Evolutionary conservation across 2,329 filamentous ascomycete species (phyloP).

Genomic region (Pezicula rhizophila): DNA sequence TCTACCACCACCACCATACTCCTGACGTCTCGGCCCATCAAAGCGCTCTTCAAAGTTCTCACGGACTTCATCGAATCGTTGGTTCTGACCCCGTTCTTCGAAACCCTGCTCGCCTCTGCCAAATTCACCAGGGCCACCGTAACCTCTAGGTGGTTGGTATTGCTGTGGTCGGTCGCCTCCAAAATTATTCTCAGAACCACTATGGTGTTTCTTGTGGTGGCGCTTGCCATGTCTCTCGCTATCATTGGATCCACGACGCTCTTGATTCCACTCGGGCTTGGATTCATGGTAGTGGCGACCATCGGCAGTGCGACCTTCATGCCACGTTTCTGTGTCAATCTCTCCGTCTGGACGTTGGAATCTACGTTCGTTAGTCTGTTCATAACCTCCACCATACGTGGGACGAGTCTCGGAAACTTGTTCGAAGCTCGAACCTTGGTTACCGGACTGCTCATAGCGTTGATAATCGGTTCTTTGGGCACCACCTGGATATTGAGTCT

Average conservation of each 20-base stretch:
- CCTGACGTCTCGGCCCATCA: slow-evolving; percentile 21
- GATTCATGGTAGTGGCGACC: slow-evolving; percentile 16
- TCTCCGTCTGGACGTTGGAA: slow-evolving; percentile 32
- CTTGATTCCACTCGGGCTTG: slow-evolving; percentile 3
- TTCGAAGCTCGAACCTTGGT: slow-evolving; percentile 50
- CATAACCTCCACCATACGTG: slow-evolving; percentile 47
- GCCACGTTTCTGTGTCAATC: slow-evolving; percentile 20
- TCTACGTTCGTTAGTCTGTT: slow-evolving; percentile 51
- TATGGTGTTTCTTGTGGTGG: slow-evolving; percentile 22
- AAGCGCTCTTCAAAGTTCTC: slow-evolving; percentile 16
- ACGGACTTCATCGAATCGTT: slow-evolving; percentile 3
- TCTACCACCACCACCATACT: slow-evolving; percentile 5
- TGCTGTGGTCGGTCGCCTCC: background rate
- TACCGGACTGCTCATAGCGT: slow-evolving; percentile 46
- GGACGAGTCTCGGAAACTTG: slow-evolving; percentile 50
- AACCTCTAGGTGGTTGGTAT: slow-evolving; percentile 5
- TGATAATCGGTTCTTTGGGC: slow-evolving; percentile 53
- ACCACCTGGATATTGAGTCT: slow-evolving; percentile 53
- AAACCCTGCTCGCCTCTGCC: background rate
- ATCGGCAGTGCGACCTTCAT: slow-evolving; percentile 11
- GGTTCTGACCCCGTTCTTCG: background rate
- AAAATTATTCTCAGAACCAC: slow-evolving; percentile 13
- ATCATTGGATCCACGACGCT: slow-evolving; percentile 19
- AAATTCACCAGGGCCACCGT: slow-evolving; percentile 2
- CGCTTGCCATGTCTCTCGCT: slow-evolving; percentile 22